Evolutionary conservation across 1,284 basidiomycete genomes (phyloP).

Genomic region (Pisolithus thermaeus): DNA sequence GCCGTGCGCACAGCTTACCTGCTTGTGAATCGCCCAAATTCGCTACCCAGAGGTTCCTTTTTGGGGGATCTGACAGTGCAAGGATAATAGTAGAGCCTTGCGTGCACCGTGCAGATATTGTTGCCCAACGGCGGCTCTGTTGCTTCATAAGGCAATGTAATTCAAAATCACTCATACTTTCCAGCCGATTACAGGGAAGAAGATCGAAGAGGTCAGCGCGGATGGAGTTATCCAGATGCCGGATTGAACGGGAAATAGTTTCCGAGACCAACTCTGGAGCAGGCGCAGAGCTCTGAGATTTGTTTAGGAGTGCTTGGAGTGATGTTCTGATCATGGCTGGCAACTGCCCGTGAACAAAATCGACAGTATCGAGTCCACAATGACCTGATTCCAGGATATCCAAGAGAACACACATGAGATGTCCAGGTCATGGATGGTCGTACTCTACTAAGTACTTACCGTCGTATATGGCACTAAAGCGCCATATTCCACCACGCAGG

Average conservation of each 20-base stretch:
- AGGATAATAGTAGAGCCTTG: conserved; percentile 60
- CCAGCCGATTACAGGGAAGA: conserved; percentile 34
- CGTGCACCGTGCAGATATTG: conserved; percentile 41
- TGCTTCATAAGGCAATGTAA: conserved; percentile 23
- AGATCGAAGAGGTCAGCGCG: conserved; percentile 40
- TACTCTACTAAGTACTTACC: conserved; percentile 31
- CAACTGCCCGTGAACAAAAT: conserved; percentile 41
- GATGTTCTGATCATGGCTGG: conserved; percentile 40
- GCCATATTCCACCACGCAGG: conserved; percentile 49
- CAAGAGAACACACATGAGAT: conserved; percentile 9
- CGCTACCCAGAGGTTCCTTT: conserved; percentile 55
- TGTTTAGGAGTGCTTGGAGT: conserved; percentile 35
- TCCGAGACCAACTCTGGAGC: conserved; percentile 37
- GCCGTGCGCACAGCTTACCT: conserved; percentile 32
- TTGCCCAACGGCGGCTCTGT: conserved; percentile 23
- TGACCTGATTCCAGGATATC: conserved; percentile 40
- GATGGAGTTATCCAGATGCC: conserved; percentile 38
- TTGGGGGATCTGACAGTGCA: conserved; percentile 47
- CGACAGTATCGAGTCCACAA: conserved; percentile 53
- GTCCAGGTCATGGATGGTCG: neutral
- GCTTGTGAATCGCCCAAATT: conserved; percentile 64
- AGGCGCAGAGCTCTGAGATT: conserved; percentile 22
- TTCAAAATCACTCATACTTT: conserved; percentile 20
- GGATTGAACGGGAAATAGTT: conserved; percentile 36
- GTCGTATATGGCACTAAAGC: conserved; percentile 56